phyloP scores from a whole-genome alignment of 2,329 filamentous ascomycete genomes.

The Aspergillus versicolor region DNA sequence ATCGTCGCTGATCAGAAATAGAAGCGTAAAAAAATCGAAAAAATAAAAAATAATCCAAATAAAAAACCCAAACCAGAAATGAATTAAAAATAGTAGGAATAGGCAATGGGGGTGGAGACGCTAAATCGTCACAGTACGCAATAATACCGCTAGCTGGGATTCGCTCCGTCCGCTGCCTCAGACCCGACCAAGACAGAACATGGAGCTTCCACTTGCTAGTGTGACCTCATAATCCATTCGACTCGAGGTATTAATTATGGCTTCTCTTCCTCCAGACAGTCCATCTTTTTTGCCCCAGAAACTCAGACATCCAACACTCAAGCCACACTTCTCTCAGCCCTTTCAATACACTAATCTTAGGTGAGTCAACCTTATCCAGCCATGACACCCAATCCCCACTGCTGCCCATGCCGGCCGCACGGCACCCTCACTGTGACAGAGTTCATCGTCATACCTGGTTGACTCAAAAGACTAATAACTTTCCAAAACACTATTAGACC shows the following conservation, averaged over 20 bases:
- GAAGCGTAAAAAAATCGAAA: not conserved
- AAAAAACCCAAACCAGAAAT: not conserved
- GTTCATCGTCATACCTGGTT: not conserved
- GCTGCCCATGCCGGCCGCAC: not conserved
- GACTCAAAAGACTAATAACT: not conserved
- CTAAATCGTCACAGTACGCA: not conserved
- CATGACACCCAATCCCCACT: not conserved
- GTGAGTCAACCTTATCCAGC: not conserved
- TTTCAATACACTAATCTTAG: not conserved
- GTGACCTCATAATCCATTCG: not conserved
- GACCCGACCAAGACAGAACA: not conserved
- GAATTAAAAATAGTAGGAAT: not conserved
- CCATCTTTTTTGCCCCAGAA: not conserved
- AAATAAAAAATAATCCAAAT: not conserved
- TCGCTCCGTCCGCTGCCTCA: not conserved
- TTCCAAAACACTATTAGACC: conserved; percentile 1
- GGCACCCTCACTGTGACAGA: not conserved
- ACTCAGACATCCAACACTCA: not conserved
- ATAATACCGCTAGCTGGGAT: not conserved
- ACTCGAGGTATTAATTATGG: not conserved
- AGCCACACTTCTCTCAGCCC: not conserved
- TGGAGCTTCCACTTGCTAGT: not conserved
- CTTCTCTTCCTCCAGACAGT: not conserved
- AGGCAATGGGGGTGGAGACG: no score
- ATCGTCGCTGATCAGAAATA: not conserved